A percentile compares a stretch with the other conserved stretches of the same genome.
Conservation (phyloP, 2,329 filamentous ascomycete genomes). For the Rhinocladiella similis region DNA sequence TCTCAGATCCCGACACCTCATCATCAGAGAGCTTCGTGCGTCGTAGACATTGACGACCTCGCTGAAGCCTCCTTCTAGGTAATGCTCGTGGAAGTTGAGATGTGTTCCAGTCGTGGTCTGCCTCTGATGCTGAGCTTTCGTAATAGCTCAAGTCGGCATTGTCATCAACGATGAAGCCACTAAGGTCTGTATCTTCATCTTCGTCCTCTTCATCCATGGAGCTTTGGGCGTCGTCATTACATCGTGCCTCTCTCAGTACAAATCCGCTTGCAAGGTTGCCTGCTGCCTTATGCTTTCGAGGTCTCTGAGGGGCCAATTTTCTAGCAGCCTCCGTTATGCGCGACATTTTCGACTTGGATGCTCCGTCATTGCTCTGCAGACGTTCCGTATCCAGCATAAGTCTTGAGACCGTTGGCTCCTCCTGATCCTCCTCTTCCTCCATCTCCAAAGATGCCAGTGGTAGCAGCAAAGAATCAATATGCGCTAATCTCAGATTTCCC, state of each 20-base stretch:
- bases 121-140: slow-evolving; percentile 19
- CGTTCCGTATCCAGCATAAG: slow-evolving; percentile 21
- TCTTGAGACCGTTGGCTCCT: slow-evolving; percentile 28
- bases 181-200: slow-evolving; percentile 31
- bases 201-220: slow-evolving; percentile 28
- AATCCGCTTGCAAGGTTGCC: slow-evolving; percentile 20
- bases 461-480: slow-evolving; percentile 38
- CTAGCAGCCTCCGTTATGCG: slow-evolving; percentile 18
- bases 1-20: slow-evolving; percentile 29
- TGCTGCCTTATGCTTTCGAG: neutral
- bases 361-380: neutral
- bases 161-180: slow-evolving; percentile 32
- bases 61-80: slow-evolving; percentile 17
- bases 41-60: slow-evolving; percentile 15
- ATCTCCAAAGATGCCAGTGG: slow-evolving; percentile 29
- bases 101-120: slow-evolving; percentile 11
- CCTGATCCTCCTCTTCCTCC: slow-evolving; percentile 37
- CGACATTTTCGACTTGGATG: slow-evolving; percentile 17
- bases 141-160: slow-evolving; percentile 30
- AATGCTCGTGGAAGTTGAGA: neutral
- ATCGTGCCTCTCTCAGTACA: slow-evolving; percentile 27
- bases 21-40: slow-evolving; percentile 11
- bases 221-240: slow-evolving; percentile 26
- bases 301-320: neutral
- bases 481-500: slow-evolving; percentile 33